A percentile compares a stretch with the other conserved stretches of the same genome.
Evolutionary conservation across 306 rosid species (phyloP).

Genomic region (Fagus crenata): DNA sequence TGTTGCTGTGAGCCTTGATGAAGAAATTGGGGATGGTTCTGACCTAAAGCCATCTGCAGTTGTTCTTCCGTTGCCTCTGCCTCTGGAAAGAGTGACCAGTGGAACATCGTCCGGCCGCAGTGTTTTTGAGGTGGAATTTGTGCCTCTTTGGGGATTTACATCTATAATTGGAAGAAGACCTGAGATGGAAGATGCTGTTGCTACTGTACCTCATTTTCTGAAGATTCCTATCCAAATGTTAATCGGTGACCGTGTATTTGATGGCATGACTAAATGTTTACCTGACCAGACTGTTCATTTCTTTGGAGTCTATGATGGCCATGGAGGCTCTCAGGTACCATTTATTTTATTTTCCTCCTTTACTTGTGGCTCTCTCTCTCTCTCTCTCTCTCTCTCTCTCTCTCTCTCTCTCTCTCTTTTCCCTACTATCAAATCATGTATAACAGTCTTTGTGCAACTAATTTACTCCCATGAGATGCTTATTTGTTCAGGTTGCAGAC

Average conservation of each 20-base stretch:
- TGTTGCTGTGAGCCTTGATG: conserved; percentile 50
- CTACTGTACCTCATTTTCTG: conserved; percentile 53
- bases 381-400: too few species aligned
- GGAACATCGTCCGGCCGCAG: conserved; percentile 58
- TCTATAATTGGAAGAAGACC: conserved; percentile 83
- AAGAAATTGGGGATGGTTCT: conserved; percentile 46
- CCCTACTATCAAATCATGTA: not conserved
- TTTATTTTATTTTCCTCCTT: conserved; percentile 1
- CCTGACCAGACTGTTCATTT: conserved; percentile 66
- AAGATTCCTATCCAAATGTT: conserved; percentile 79
- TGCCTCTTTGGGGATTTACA: conserved; percentile 76
- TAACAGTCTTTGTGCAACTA: conserved; percentile 2
- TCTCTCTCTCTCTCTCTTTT: conserved; percentile 4
- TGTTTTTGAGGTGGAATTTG: conserved; percentile 79
- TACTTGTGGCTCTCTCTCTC: not conserved
- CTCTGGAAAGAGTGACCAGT: conserved; percentile 48
- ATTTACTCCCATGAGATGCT: conserved; percentile 21
- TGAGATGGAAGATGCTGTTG: conserved; percentile 88
- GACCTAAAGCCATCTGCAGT: conserved; percentile 35
- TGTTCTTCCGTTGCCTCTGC: conserved; percentile 49
- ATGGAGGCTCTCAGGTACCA: conserved; percentile 84
- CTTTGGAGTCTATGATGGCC: conserved; percentile 91
- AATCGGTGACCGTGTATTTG: conserved; percentile 54
- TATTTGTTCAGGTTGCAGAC: conserved; percentile 66
- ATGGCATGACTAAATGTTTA: conserved; percentile 55